Base-by-base conservation (phyloP, 768 basidiomycete species). In the Lentinula aciculospora region DNA sequence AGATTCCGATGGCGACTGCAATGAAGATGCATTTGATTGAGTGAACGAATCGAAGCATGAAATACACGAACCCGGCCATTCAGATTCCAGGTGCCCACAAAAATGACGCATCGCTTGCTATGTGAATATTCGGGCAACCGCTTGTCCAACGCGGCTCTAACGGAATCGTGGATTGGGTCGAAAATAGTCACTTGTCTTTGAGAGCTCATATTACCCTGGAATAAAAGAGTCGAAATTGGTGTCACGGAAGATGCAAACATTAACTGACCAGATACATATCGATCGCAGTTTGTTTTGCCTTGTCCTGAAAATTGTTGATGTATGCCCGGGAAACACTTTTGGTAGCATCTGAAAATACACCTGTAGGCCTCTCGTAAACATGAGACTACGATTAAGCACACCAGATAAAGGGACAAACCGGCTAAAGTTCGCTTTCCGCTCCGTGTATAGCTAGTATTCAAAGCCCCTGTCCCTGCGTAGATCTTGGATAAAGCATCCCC, bases 281-380 rank as follows among this genome's bases (percentile, higher is more conserved):
- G 60, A 98, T 98, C 0, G 95, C 94, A 3, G 81, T 70, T 66
- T 99, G 97, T 68, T 99, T 99, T 36, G 81, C 85, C 68, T 92
- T 91, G 68, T 99, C 97, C 65, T 95, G 90, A 68, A 99, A 97
- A 68, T 98, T 98, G 66, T 95, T 97, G 66, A 98, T 96, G 66
- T 98, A 99, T 36, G 95, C 95, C 59, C 96, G 84, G 3, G 92
- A 93, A 31, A 93, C 89, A 65, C 92, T 95, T 70, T 99, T 99
- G 3, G 94, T 96, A 3, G 96, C 97, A 73, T 99, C 95, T 4
- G 93, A 94, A 23, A 99, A 72, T 40, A 98, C 82, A 47, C 96
- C 95, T 82, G 69, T 12, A 53, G 12, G 2, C 25, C 39, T 32
- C 8, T 42, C 31, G 56, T 55, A 57, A 59, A 53, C 21, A 56